Conservation (phyloP, 208 protist species). For the Leishmania martiniquensis region DNA sequence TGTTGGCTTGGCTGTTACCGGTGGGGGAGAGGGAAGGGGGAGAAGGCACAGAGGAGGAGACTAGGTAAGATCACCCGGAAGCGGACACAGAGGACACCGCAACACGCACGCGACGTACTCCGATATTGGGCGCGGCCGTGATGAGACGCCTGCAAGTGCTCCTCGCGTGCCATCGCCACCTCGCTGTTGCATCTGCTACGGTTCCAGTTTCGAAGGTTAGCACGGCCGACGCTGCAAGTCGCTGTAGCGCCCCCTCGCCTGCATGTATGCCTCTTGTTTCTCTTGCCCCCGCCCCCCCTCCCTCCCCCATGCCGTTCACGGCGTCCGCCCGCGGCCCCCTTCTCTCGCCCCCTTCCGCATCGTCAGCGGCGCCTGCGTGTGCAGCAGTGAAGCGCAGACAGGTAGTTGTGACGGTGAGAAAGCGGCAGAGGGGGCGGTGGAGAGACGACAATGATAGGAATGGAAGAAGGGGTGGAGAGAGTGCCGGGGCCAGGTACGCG, state of each 20-base stretch:
- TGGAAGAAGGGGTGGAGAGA: no score
- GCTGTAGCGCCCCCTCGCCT: background rate
- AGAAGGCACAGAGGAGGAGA: no score
- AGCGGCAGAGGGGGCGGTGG: background rate
- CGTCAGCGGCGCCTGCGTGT: background rate
- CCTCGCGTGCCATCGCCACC: slow-evolving; percentile 13
- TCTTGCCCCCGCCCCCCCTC: background rate
- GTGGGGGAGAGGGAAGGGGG: no score
- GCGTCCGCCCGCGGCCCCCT: no score
- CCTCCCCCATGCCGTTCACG: background rate
- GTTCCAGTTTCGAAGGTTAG: background rate
- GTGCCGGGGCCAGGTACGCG: background rate
- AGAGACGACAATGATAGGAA: background rate
- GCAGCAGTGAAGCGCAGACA: background rate
- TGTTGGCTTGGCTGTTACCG: no score
- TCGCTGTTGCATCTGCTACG: slow-evolving; percentile 3
- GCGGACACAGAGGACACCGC: background rate
- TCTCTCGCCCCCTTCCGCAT: background rate
- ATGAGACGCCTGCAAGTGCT: slow-evolving; percentile 29
- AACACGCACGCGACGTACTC: background rate
- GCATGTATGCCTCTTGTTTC: background rate
- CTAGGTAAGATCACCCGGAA: background rate
- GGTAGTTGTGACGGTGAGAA: background rate
- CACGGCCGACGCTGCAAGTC: background rate
- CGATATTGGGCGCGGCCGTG: background rate